Percentiles rank a stretch among this genome's conserved stretches.
Evolutionary conservation across 306 rosid species (phyloP).

Genomic region (Senna tora): DNA sequence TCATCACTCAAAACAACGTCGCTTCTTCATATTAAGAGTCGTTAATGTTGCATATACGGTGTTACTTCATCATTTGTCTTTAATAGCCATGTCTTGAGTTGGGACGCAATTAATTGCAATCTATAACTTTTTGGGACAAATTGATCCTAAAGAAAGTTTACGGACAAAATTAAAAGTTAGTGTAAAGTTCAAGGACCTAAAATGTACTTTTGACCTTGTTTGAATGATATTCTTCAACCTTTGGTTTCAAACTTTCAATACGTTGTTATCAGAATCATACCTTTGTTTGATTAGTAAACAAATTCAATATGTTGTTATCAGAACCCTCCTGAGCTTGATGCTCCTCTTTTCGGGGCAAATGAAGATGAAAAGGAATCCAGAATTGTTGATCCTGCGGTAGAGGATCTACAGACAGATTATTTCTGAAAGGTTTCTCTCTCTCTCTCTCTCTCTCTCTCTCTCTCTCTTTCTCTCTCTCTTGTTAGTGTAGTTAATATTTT

Average conservation of each 20-base stretch:
- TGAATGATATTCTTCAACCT: background rate
- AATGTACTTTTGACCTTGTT: too few species aligned
- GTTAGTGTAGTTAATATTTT: background rate
- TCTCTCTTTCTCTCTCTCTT: background rate
- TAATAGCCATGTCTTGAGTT: too few species aligned
- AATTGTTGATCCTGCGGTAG: constrained; percentile 54
- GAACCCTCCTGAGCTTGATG: constrained; percentile 87
- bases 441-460: background rate
- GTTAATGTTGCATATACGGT: too few species aligned
- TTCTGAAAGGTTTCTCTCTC: constrained; percentile 56
- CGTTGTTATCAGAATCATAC: constrained; percentile 1
- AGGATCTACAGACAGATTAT: constrained; percentile 60
- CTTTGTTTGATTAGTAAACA: constrained; percentile 1
- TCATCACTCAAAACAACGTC: too few species aligned
- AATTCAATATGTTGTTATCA: constrained; percentile 35
- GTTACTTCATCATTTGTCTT: too few species aligned
- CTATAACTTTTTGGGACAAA: too few species aligned
- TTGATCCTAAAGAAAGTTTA: too few species aligned
- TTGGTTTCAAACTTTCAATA: background rate
- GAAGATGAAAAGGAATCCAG: constrained; percentile 59
- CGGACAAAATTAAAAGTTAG: too few species aligned
- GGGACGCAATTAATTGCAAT: too few species aligned
- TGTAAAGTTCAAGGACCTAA: too few species aligned
- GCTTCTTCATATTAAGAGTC: too few species aligned
- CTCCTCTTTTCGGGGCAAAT: constrained; percentile 51